Evolutionary conservation across 1,284 basidiomycete species (phyloP).

Genomic region (Austroboletus niveus): DNA sequence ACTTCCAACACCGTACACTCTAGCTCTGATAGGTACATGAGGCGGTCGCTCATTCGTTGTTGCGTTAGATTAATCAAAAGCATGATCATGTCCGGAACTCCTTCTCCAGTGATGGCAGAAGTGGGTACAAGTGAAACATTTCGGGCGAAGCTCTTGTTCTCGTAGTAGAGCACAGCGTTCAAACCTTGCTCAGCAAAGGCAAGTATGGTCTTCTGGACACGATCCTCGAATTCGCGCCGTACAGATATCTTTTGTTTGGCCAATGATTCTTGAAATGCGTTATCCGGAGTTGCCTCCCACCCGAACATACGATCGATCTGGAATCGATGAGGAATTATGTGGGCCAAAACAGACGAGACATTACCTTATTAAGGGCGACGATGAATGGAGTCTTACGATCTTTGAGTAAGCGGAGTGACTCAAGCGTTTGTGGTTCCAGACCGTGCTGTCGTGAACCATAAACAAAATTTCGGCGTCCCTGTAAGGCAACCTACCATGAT

Average conservation of each 20-base stretch:
- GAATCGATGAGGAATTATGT: constrained; percentile 11
- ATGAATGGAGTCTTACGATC: constrained; percentile 99
- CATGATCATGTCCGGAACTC: constrained; percentile 99
- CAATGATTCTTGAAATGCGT: constrained; percentile 89
- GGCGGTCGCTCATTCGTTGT: constrained; percentile 93
- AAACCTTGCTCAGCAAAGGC: constrained; percentile 98
- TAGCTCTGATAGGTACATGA: constrained; percentile 98
- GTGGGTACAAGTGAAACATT: constrained; percentile 98
- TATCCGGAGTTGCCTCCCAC: constrained; percentile 91
- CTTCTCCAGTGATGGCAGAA: constrained; percentile 97
- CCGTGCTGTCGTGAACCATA: constrained; percentile 68
- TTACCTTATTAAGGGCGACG: constrained; percentile 95
- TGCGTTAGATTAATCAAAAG: constrained; percentile 97
- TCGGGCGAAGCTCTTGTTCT: constrained; percentile 94
- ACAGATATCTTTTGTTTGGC: constrained; percentile 83
- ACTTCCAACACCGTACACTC: constrained; percentile 99
- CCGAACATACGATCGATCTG: constrained; percentile 97
- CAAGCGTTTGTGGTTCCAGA: constrained; percentile 95
- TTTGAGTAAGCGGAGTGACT: constrained; percentile 90
- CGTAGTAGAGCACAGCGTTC: constrained; percentile 94
- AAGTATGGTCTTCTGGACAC: constrained; percentile 81
- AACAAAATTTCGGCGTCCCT: constrained; percentile 8
- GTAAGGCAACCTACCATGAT: constrained; percentile 71
- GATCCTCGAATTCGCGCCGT: constrained; percentile 92
- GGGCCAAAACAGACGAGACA: constrained; percentile 3